phyloP scores from a whole-genome alignment of 2,329 filamentous ascomycete species.

The Claviceps spartinae region DNA sequence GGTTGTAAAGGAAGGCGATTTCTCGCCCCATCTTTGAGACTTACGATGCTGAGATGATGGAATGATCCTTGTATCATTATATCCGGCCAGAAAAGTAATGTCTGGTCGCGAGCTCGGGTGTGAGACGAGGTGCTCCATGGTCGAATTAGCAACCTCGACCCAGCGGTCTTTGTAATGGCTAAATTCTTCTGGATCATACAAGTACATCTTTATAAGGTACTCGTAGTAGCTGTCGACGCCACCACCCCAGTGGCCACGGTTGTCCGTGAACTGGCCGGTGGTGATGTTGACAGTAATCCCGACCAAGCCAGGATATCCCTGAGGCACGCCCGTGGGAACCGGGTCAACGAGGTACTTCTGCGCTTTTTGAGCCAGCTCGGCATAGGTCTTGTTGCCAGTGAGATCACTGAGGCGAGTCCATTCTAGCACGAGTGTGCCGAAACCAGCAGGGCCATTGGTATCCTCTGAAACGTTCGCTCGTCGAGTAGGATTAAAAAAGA shows the following conservation, averaged over 20 bases:
- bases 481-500: conserved; percentile 44
- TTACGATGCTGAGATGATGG: conserved; percentile 38
- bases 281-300: conserved; percentile 52
- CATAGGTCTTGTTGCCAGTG: conserved; percentile 54
- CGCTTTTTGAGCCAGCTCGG: conserved; percentile 48
- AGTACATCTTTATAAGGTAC: conserved; percentile 82
- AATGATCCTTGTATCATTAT: conserved; percentile 28
- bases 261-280: conserved; percentile 54
- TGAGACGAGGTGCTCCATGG: conserved; percentile 56
- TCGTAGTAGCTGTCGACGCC: conserved; percentile 76
- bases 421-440: conserved; percentile 68
- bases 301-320: conserved; percentile 66
- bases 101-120: conserved; percentile 53
- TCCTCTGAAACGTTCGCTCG: conserved; percentile 31
- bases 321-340: conserved; percentile 25
- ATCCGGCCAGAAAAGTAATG: conserved; percentile 56
- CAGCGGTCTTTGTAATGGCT: conserved; percentile 56
- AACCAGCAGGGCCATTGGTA: conserved; percentile 61
- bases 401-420: conserved; percentile 72
- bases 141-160: conserved; percentile 61
- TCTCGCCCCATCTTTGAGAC: conserved; percentile 9
- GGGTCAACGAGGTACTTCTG: conserved; percentile 61
- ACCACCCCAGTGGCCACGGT: conserved; percentile 60
- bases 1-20: too few relatives aligned
- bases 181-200: conserved; percentile 59